Percentiles rank a stretch among this genome's conserved stretches.
These are phyloP conservation scores for Euptelea pleiosperma DNA, from an alignment of 164 flowering plant species.

Conservation along the genomic window DNA sequence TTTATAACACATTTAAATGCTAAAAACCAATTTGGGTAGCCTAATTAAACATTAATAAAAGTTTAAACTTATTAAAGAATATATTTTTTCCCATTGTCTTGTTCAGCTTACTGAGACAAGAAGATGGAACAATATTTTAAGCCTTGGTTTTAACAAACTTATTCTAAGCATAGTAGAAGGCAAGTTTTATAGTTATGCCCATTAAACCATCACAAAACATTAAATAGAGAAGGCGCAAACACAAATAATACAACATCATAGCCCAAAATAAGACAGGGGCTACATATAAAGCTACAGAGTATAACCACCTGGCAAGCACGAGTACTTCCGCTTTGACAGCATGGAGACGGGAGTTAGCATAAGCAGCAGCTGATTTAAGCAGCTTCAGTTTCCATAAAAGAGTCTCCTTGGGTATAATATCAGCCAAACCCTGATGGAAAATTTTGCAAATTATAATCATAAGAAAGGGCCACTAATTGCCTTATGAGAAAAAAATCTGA, in stretches of 20 bases:
- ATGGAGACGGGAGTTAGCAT: constrained; percentile 92
- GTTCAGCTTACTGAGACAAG: too few species aligned
- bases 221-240: background rate
- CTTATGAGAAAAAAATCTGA: too few species aligned
- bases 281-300: background rate
- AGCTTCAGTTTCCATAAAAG: constrained; percentile 84
- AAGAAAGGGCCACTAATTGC: background rate
- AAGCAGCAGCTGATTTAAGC: constrained; percentile 71
- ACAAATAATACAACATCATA: background rate
- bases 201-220: too few species aligned
- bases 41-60: too few species aligned
- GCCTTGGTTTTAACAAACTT: too few species aligned
- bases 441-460: background rate
- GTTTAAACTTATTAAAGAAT: too few species aligned
- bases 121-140: too few species aligned
- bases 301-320: constrained; percentile 68
- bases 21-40: too few species aligned
- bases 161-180: too few species aligned
- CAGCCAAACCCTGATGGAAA: constrained; percentile 48
- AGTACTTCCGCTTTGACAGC: constrained; percentile 93
- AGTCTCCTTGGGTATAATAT: constrained; percentile 74
- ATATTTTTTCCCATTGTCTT: too few species aligned
- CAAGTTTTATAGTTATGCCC: too few species aligned
- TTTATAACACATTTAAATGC: too few species aligned
- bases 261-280: background rate